phyloP scores from a whole-genome alignment of 2,329 filamentous ascomycete species.

The Pleomassaria siparia region DNA sequence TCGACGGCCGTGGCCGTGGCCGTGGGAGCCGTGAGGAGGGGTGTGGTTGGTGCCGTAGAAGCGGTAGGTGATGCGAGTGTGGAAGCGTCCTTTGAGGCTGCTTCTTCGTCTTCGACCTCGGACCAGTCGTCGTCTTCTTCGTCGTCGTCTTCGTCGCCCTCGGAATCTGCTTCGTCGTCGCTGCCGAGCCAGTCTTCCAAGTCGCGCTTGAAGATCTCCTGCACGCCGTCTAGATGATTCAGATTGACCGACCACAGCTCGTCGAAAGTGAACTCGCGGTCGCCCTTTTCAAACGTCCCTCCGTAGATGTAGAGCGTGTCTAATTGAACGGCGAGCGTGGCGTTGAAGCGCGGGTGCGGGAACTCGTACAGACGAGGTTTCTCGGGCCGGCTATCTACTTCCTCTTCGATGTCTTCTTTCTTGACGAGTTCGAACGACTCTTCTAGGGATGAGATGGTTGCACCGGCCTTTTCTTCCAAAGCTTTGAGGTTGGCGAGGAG shows the following conservation, averaged over 20 bases:
- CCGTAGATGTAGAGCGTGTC: constrained; percentile 94
- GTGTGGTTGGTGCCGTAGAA: not conserved
- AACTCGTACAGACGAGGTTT: constrained; percentile 72
- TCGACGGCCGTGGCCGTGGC: constrained; percentile 57
- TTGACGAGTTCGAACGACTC: constrained; percentile 24
- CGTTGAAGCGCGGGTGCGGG: constrained; percentile 88
- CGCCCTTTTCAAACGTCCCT: constrained; percentile 92
- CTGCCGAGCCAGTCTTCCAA: constrained; percentile 77
- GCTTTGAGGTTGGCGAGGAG: constrained; percentile 83
- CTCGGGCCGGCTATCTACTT: constrained; percentile 55
- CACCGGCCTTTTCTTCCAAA: constrained; percentile 74
- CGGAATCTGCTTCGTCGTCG: constrained; percentile 47
- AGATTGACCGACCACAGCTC: constrained; percentile 92
- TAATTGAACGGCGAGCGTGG: constrained; percentile 85
- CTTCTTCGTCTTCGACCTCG: constrained; percentile 47
- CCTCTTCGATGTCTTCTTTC: constrained; percentile 34
- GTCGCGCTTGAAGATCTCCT: constrained; percentile 83
- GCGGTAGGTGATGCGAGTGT: constrained; percentile 48
- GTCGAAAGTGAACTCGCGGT: constrained; percentile 93
- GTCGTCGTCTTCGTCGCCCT: constrained; percentile 53
- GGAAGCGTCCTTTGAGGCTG: constrained; percentile 62
- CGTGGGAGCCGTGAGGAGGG: not conserved
- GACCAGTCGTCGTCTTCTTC: constrained; percentile 40
- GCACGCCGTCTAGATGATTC: constrained; percentile 92
- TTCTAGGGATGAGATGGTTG: constrained; percentile 44